Conservation (phyloP, 2,329 filamentous ascomycete genomes). For the Trichoderma sp. region DNA sequence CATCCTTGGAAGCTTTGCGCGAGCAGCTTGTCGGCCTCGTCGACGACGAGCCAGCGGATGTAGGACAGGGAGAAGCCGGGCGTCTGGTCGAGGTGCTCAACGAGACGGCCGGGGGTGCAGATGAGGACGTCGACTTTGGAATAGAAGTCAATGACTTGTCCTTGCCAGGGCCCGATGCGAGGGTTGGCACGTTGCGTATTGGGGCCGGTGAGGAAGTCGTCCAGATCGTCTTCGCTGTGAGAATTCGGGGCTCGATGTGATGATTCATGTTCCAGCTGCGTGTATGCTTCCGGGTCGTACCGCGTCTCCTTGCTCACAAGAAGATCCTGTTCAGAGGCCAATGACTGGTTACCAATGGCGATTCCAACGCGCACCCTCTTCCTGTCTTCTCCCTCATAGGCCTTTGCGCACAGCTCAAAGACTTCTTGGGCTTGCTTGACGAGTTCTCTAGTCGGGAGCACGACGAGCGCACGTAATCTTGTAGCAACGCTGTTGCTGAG, state of each 20-base stretch:
- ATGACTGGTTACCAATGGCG: constrained; percentile 75
- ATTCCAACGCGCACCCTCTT: constrained; percentile 76
- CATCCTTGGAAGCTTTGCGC: constrained; percentile 92
- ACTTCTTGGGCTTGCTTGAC: constrained; percentile 81
- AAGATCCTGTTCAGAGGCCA: constrained; percentile 60
- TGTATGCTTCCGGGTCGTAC: constrained; percentile 63
- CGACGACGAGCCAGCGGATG: constrained; percentile 84
- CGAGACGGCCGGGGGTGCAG: constrained; percentile 85
- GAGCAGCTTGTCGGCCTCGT: constrained; percentile 89
- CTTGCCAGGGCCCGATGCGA: constrained; percentile 36
- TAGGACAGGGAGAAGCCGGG: constrained; percentile 75
- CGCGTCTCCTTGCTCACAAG: constrained; percentile 46
- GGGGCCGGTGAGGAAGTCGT: constrained; percentile 11
- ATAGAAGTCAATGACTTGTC: constrained; percentile 59
- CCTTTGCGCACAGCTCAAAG: constrained; percentile 69
- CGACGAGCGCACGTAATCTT: constrained; percentile 72
- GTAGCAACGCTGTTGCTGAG: constrained; percentile 64
- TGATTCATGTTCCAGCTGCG: constrained; percentile 27
- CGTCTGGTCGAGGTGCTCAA: constrained; percentile 85
- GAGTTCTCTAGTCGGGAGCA: constrained; percentile 87
- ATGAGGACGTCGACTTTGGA: constrained; percentile 85
- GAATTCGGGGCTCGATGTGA: constrained; percentile 6
- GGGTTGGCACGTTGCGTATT: constrained; percentile 28
- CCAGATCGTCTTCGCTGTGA: constrained; percentile 24
- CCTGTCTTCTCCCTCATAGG: constrained; percentile 51